Evolutionary conservation across 768 basidiomycete genomes (phyloP).

Genomic region (Termitomyces sp.): DNA sequence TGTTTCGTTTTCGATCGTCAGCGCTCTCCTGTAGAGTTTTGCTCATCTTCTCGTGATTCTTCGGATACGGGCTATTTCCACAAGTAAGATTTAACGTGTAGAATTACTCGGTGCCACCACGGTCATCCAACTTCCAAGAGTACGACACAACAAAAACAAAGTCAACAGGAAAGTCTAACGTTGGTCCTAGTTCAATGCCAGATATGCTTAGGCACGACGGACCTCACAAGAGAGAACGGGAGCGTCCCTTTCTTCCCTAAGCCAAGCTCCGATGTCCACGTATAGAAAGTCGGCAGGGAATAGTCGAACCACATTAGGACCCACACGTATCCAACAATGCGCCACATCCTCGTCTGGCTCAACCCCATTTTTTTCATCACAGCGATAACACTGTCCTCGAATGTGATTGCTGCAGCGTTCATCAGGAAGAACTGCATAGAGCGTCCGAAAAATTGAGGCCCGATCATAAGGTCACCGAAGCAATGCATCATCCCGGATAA

Average conservation of each 20-base stretch:
- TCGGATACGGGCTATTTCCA: background rate
- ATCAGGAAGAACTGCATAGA: slow-evolving; percentile 4
- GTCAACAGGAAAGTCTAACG: background rate
- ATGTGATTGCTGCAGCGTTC: background rate
- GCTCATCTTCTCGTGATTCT: background rate
- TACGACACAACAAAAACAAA: background rate
- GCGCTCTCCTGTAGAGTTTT: background rate
- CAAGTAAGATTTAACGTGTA: background rate
- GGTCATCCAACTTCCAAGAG: background rate
- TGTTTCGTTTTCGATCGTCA: too few relatives aligned
- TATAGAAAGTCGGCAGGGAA: background rate
- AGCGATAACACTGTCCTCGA: background rate
- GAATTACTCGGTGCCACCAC: background rate
- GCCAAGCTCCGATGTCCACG: background rate
- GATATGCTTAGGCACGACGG: background rate
- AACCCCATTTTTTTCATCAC: background rate
- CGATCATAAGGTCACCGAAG: slow-evolving; percentile 7
- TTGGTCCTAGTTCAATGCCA: background rate
- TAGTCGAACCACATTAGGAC: background rate
- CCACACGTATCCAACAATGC: slow-evolving; percentile 1
- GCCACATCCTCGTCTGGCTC: background rate
- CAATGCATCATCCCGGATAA: slow-evolving; percentile 1
- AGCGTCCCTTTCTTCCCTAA: background rate
- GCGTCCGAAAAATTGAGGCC: background rate
- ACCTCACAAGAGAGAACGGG: background rate